Evolutionary conservation across 176 grass and related monocot species (phyloP), one percentile per base, ranked within the genome.

Genomic region (Carex parvula): DNA sequence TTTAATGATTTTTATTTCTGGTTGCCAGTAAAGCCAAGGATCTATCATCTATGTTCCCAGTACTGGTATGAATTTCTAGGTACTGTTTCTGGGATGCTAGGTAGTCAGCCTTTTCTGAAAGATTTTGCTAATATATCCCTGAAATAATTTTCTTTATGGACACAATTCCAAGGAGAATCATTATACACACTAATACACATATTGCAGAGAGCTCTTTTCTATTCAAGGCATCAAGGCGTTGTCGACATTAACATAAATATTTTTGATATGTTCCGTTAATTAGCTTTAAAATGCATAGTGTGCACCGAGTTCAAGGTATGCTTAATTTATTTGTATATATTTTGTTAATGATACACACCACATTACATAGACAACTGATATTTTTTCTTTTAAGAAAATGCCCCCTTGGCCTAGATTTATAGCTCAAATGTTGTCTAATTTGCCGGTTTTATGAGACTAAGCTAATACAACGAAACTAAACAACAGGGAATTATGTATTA

Each of bases 1-100:
- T 68, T 83, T 69, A 83, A 69, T 83, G 62, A 83, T 83, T 67
- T 52, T 81, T 81, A 50, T 81, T 60, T 81, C 35, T 81, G 33
- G 79, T 81, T 81, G 37, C 59, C 37, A 62, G 79, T 20, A 81
- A 64, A 41, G 58, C 59, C 59, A 81, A 81, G 41, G 79, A 63
- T 81, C 13, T 54, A 77, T 77, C 58, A 62, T 81, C 12, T 55
- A 78, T 78, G 26, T 78, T 32, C 46, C 9, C 22, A 56, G 73
- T 78, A 78, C 73, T 76, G 44, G 73, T 78, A 78, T 78, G 52
- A 33, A 78, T 78, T 62, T 78, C 52, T 33, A 78, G 73, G 73
- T 57, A 78, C 73, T 77, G 73, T 77, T 70, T 77, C 11, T 55
- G 73, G 50, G 24, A 26, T 78, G 22, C 14, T 77, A 48, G 20